These are phyloP conservation scores for Hura crepitans DNA, from an alignment of 441 rosid genomes.

Conservation along the genomic window DNA sequence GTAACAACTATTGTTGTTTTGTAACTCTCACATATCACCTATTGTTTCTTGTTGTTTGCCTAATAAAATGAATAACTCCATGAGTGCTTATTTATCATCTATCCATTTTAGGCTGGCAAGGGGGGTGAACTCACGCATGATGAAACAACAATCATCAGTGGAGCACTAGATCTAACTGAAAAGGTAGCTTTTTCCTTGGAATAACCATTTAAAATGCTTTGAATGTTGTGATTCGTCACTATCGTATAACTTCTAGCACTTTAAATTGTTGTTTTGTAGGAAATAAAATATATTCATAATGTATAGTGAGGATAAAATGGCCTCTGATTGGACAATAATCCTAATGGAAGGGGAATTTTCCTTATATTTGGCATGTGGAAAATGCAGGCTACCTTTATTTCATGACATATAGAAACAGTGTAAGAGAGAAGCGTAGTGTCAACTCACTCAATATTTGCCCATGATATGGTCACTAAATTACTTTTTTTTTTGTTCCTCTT, in stretches of 20 bases:
- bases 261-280: constrained; percentile 1
- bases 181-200: constrained; percentile 47
- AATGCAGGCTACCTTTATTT: background rate
- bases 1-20: constrained; percentile 36
- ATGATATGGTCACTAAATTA: background rate
- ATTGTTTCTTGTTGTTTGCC: background rate
- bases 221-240: background rate
- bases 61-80: background rate
- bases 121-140: constrained; percentile 98
- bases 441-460: background rate
- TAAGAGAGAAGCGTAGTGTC: background rate
- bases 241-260: constrained; percentile 8
- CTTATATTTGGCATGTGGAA: constrained; percentile 4
- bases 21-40: background rate
- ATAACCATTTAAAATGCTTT: constrained; percentile 9
- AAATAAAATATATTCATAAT: constrained; percentile 4
- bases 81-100: constrained; percentile 18
- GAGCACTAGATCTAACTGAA: constrained; percentile 94
- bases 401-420: background rate
- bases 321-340: background rate
- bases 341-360: background rate
- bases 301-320: background rate
- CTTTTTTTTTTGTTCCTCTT: background rate
- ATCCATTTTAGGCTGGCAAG: constrained; percentile 70
- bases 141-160: constrained; percentile 93